Evolutionary conservation across 495 filamentous ascomycete genomes (phyloP).

Genomic region (Astrothelium subdiscretum): DNA sequence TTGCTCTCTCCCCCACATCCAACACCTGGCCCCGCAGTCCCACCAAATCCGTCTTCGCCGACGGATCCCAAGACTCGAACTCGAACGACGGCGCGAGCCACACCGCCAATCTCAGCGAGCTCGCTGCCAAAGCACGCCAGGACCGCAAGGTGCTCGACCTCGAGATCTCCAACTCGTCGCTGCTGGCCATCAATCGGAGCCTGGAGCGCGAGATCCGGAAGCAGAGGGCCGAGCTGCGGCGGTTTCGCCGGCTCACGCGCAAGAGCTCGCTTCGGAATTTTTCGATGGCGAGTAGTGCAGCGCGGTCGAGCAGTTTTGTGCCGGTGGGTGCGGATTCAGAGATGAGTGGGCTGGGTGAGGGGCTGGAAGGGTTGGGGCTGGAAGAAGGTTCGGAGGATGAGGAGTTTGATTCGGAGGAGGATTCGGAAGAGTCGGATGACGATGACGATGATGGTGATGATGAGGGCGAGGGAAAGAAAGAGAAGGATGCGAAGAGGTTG

Average conservation of each 20-base stretch:
- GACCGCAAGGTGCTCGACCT: slow-evolving; percentile 94
- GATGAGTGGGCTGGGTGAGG: background rate
- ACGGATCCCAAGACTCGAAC: slow-evolving; percentile 32
- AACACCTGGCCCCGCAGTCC: slow-evolving; percentile 34
- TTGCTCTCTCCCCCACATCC: background rate
- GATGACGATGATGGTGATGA: slow-evolving; percentile 10
- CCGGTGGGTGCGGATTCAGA: background rate
- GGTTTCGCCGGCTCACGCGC: slow-evolving; percentile 63
- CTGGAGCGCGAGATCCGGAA: slow-evolving; percentile 85
- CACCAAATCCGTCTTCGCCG: slow-evolving; percentile 25
- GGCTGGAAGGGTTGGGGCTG: background rate
- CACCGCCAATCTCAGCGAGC: slow-evolving; percentile 35
- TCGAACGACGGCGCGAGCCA: background rate
- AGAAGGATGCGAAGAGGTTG: slow-evolving; percentile 62
- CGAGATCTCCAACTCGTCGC: slow-evolving; percentile 94
- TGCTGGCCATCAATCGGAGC: slow-evolving; percentile 92
- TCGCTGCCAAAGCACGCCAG: slow-evolving; percentile 71
- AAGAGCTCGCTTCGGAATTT: background rate
- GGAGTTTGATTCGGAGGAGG: background rate
- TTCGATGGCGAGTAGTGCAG: background rate
- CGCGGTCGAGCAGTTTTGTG: background rate
- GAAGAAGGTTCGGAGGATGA: background rate
- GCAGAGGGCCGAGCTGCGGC: slow-evolving; percentile 76
- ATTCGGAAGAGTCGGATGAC: background rate
- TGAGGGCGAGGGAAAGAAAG: slow-evolving; percentile 31